These are phyloP conservation scores for Boechera stricta DNA, from an alignment of 345 rosid genomes.

Conservation along the genomic window DNA sequence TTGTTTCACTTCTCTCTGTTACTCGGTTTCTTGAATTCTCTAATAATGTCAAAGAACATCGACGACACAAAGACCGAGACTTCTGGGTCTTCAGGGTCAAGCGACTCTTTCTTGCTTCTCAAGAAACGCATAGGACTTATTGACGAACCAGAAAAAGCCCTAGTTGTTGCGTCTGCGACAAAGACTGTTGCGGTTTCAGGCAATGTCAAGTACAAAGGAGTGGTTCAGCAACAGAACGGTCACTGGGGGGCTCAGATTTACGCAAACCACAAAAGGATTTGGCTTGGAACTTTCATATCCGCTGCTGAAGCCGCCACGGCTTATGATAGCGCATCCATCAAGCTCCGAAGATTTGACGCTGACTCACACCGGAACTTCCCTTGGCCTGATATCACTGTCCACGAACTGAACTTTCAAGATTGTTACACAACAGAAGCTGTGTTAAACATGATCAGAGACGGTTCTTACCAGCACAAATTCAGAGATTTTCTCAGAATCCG, in stretches of 20 bases:
- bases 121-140: slow-evolving; percentile 30
- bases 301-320: slow-evolving; percentile 62
- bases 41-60: slow-evolving; percentile 1
- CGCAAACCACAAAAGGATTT: slow-evolving; percentile 53
- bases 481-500: slow-evolving; percentile 45
- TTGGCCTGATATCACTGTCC: slow-evolving; percentile 51
- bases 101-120: slow-evolving; percentile 17
- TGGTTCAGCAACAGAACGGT: slow-evolving; percentile 57
- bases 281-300: slow-evolving; percentile 74
- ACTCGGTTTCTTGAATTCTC: background rate
- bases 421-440: slow-evolving; percentile 46
- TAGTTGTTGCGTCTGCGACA: background rate
- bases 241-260: slow-evolving; percentile 71
- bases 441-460: slow-evolving; percentile 70
- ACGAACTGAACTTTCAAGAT: slow-evolving; percentile 59
- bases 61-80: background rate
- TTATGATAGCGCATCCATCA: slow-evolving; percentile 63
- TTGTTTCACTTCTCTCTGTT: background rate
- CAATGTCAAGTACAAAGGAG: slow-evolving; percentile 55
- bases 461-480: slow-evolving; percentile 65
- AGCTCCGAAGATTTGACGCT: slow-evolving; percentile 46
- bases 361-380: slow-evolving; percentile 66
- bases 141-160: background rate
- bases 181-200: background rate
- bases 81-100: background rate